phyloP scores from a whole-genome alignment of 2,329 filamentous ascomycete genomes.

The Cytospora chrysosperma region DNA sequence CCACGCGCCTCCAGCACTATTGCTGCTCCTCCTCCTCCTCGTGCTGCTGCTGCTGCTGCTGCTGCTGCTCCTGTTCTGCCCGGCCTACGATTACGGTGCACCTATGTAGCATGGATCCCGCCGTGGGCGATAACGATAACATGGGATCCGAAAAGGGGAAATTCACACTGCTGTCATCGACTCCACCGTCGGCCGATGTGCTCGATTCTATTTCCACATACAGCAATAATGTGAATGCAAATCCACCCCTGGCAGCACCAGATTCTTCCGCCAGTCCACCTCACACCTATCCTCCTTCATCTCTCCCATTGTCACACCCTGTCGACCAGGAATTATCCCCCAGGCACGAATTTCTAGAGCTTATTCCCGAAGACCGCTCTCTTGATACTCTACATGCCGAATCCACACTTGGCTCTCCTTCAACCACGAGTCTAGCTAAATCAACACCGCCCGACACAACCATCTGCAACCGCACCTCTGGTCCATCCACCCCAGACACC shows the following conservation, averaged over 20 bases:
- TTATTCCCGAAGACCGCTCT: constrained; percentile 23
- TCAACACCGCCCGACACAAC: background rate
- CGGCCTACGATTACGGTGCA: background rate
- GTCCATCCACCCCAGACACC: constrained; percentile 21
- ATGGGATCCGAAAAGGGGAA: constrained; percentile 6
- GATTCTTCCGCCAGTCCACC: background rate
- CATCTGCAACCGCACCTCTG: constrained; percentile 15
- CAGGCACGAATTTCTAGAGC: constrained; percentile 19
- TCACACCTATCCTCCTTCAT: background rate
- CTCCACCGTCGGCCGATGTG: constrained; percentile 8
- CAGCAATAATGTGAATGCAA: constrained; percentile 6
- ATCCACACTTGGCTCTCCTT: constrained; percentile 9
- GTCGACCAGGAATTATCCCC: constrained; percentile 12
- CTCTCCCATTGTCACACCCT: background rate
- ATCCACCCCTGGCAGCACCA: constrained; percentile 8
- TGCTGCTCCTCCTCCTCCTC: no score
- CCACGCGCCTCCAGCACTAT: background rate
- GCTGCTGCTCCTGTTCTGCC: background rate
- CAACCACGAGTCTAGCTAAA: background rate
- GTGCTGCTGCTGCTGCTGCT: no score
- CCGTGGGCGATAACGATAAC: constrained; percentile 4
- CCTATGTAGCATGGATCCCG: background rate
- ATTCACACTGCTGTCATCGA: background rate
- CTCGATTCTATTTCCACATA: constrained; percentile 10
- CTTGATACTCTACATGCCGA: constrained; percentile 10